Evolutionary conservation across 148 eudicot species (phyloP).

Genomic region (Tetragonia tetragonoides): DNA sequence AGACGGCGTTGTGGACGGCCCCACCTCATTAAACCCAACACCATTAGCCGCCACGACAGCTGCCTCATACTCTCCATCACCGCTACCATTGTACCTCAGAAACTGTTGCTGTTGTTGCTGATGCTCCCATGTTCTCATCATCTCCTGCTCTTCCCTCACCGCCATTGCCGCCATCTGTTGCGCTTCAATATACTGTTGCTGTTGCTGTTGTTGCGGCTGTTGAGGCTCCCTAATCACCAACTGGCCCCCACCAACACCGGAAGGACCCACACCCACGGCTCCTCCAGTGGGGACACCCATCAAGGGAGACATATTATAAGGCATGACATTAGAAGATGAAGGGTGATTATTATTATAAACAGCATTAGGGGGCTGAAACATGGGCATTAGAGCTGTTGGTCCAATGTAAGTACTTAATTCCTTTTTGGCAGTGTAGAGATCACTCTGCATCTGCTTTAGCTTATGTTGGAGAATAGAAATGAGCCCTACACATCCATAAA

Average conservation of each 20-base stretch:
- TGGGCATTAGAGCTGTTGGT: slow-evolving; percentile 52
- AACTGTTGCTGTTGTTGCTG: slow-evolving; percentile 41
- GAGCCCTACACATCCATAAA: slow-evolving; percentile 79
- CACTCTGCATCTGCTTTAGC: slow-evolving; percentile 54
- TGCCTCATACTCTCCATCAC: slow-evolving; percentile 2
- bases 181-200: slow-evolving; percentile 38
- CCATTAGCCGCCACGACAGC: neutral
- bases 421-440: slow-evolving; percentile 46
- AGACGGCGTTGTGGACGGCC: slow-evolving; percentile 34
- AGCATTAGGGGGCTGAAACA: slow-evolving; percentile 32
- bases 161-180: slow-evolving; percentile 47
- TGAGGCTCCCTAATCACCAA: slow-evolving; percentile 42
- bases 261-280: neutral
- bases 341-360: slow-evolving; percentile 11
- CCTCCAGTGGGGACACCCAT: slow-evolving; percentile 29
- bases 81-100: slow-evolving; percentile 30
- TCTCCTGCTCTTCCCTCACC: slow-evolving; percentile 54
- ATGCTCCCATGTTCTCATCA: slow-evolving; percentile 49
- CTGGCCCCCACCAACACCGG: slow-evolving; percentile 19
- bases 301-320: slow-evolving; percentile 35
- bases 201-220: slow-evolving; percentile 29
- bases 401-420: slow-evolving; percentile 62
- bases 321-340: slow-evolving; percentile 20
- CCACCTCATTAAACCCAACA: slow-evolving; percentile 33
- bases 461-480: slow-evolving; percentile 64